Percentiles rank a stretch among this genome's conserved stretches.
Evolutionary conservation across 2,329 filamentous ascomycete genomes (phyloP).

Genomic region (Aspergillus sp.): DNA sequence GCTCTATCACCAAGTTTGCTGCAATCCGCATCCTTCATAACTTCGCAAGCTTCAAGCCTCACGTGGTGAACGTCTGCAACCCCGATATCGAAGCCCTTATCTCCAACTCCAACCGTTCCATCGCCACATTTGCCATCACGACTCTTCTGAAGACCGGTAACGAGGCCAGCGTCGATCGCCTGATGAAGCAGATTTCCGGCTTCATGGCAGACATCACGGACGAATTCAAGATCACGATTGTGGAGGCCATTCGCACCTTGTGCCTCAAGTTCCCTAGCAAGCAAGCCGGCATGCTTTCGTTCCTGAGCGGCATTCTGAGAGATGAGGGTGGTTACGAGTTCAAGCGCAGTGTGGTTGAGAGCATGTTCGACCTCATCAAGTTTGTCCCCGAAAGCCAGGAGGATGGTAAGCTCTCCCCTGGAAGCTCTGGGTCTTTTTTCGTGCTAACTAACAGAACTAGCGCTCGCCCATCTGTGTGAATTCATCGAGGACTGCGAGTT

Average conservation of each 20-base stretch:
- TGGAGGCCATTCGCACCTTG: constrained; percentile 93
- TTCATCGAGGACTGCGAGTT: constrained; percentile 99
- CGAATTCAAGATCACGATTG: constrained; percentile 99
- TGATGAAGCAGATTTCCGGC: constrained; percentile 97
- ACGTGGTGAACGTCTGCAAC: constrained; percentile 89
- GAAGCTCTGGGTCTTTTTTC: not conserved
- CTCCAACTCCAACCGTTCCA: constrained; percentile 93
- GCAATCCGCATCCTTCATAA: constrained; percentile 94
- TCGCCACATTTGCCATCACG: constrained; percentile 97
- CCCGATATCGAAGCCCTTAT: constrained; percentile 96
- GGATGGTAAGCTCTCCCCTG: constrained; percentile 50
- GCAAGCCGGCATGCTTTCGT: constrained; percentile 95
- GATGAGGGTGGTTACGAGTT: constrained; percentile 99
- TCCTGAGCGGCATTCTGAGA: constrained; percentile 92
- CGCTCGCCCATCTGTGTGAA: constrained; percentile 92
- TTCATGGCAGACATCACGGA: constrained; percentile 99
- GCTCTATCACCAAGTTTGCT: constrained; percentile 95
- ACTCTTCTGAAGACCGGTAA: constrained; percentile 98
- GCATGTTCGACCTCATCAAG: constrained; percentile 99
- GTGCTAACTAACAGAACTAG: constrained; percentile 43
- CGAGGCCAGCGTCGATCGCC: constrained; percentile 89
- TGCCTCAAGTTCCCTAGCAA: constrained; percentile 98
- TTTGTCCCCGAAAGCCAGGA: constrained; percentile 88
- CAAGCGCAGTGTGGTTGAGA: constrained; percentile 95
- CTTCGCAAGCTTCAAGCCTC: constrained; percentile 94